Base-by-base conservation (phyloP, 106 monocot genomes). In the Chionographis japonica region DNA sequence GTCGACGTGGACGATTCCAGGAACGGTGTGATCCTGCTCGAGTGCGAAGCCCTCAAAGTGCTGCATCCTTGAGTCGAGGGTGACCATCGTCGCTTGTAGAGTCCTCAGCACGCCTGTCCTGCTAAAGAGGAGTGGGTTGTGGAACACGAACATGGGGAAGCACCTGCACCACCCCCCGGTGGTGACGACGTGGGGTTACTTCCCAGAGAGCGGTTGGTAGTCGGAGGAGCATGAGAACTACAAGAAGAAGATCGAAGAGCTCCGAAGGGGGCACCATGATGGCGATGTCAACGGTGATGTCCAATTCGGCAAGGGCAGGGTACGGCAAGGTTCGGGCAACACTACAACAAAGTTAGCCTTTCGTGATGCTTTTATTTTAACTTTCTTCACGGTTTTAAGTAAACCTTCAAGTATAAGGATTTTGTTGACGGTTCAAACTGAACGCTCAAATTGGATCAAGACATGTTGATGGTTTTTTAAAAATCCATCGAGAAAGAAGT, bases 111-210 rank as follows among this genome's bases (percentile, higher is more conserved):
- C 87, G 16, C 91, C 91, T 13, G 74, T 62, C 2, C 61, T 91
- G 56, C 73, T 88, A 15, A 76, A 60, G 54, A 66, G 50, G 51
- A 86, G 89, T 55, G 81, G 89, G 14, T 68, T 89, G 9, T 53
- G 40, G 68, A 89, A 84, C 61, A 58, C 54, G 0, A 70, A 90
- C 80, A 90, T 94, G 2, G 94, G 94, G n/a, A 79, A 80, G 75
- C 66, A 94, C 53, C 78, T 94, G 39, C 94, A 78, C 62, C 75
- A 90, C 10, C 94, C 90, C 61, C 94, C 94, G 3, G 83, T 81
- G 52, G 78, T 88, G 8, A 85, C 90, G 87, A 76, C 58, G 37
- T 94, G 94, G 94, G 94, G 94, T 0, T 68, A 83, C 58, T 94
- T 94, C 65, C 90, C 90, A 1, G 72, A 70, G 58, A 63, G 12